Evolutionary conservation across 305 asterid species (phyloP), one percentile per base, ranked within the genome.

Genomic region (Fraxinus baroniana): DNA sequence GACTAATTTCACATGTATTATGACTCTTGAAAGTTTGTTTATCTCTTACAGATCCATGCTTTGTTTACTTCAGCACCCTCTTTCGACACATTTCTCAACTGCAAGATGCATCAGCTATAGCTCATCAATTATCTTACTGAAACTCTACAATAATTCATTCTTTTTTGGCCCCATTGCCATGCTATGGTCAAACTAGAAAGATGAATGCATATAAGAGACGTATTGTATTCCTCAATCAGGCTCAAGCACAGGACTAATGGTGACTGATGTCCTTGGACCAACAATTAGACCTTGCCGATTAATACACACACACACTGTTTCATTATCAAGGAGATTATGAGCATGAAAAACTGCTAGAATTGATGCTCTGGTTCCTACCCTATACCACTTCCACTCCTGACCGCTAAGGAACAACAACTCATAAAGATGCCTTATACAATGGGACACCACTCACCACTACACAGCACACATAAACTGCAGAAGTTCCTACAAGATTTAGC

Each of bases 401-500:
- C 33, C 74, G 78, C 85, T 39, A 44, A 28, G 66, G 17, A 62
- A 72, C 78, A 82, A 71, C 75, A 83, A 10, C 60, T 20, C n/a
- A 55, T 17, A 57, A 76, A 80, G 52, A 64, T 22, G 26, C 55
- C 22, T 57, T 77, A 44, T 60, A 20, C 9, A 24, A 77, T 74
- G 39, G 73, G 22, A 68, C 80, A 77, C 46, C 70, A 55, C 82
- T 78, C 71, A 37, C 37, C 74, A 80, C 81, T 64, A 64, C 33
- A 81, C 49, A 70, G 78, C 76, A 57, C 24, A 49, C 33, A 66
- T 41, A 80, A 17, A 46, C 35, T 74, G 72, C 78, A 44, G 74
- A 80, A 80, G 39, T 17, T 62, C 20, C 70, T 74, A 75, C 74
- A 84, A 82, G 76, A 60, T 52, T 57, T 78, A 83, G 83, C 62